phyloP scores from a whole-genome alignment of 306 rosid genomes.

The Senna tora region DNA sequence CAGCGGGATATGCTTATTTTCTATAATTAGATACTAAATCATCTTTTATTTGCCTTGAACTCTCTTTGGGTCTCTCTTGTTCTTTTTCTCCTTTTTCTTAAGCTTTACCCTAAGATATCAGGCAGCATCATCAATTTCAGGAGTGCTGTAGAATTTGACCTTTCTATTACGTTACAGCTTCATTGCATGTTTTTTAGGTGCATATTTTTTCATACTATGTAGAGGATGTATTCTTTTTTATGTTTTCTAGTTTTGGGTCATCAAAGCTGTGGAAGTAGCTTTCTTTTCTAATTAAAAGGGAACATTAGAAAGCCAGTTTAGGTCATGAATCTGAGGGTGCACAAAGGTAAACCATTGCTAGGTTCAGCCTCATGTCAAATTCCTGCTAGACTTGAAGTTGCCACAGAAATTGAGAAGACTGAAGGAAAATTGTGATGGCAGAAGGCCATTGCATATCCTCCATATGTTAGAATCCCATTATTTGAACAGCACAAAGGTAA shows the following conservation, averaged over 20 bases:
- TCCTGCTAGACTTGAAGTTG: too few relatives aligned
- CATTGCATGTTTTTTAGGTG: constrained; percentile 14
- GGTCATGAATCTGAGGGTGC: too few relatives aligned
- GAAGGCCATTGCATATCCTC: neutral
- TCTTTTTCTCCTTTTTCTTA: neutral
- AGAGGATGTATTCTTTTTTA: neutral
- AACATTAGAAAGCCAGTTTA: too few relatives aligned
- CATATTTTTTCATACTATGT: neutral
- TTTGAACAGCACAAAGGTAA: neutral
- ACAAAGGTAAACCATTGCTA: too few relatives aligned
- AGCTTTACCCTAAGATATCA: neutral
- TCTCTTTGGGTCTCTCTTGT: too few relatives aligned
- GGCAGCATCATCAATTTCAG: constrained; percentile 2
- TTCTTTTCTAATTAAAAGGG: neutral
- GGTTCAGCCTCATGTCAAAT: too few relatives aligned
- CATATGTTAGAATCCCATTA: neutral
- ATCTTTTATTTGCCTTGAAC: neutral
- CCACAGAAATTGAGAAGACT: too few relatives aligned
- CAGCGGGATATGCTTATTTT: neutral
- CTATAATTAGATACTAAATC: neutral
- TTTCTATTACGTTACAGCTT: constrained; percentile 5
- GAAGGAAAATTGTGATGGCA: too few relatives aligned
- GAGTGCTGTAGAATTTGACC: constrained; percentile 20
- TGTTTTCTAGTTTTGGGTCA: constrained; percentile 18
- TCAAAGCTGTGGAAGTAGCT: constrained; percentile 4